These are phyloP conservation scores for Suhomyces yuchorum DNA, from an alignment of 1,139 yeast species.

Conservation along the genomic window DNA sequence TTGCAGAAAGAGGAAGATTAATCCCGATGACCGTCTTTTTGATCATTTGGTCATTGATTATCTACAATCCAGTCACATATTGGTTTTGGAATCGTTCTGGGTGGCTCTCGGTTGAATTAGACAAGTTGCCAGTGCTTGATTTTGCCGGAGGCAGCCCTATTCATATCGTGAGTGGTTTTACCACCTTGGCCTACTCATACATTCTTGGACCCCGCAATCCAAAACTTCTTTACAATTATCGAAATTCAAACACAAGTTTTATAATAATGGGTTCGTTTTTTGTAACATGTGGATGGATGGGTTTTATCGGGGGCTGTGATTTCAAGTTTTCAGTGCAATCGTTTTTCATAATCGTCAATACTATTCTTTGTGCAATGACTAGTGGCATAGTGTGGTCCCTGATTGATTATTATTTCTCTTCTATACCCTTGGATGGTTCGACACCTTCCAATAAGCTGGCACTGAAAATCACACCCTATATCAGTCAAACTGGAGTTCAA, in stretches of 20 bases:
- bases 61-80: conserved; percentile 65
- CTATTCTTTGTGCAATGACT: conserved; percentile 37
- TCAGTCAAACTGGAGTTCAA: conserved; percentile 25
- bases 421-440: conserved; percentile 38
- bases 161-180: conserved; percentile 63
- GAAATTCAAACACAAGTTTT: conserved; percentile 40
- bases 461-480: conserved; percentile 2
- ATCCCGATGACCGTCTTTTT: conserved; percentile 55
- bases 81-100: conserved; percentile 68
- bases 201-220: conserved; percentile 57
- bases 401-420: conserved; percentile 44
- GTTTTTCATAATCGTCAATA: conserved; percentile 37
- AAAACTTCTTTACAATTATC: conserved; percentile 38
- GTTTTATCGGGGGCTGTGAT: conserved; percentile 50
- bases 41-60: conserved; percentile 56
- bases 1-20: conserved; percentile 60
- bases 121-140: conserved; percentile 53
- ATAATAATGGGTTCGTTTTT: conserved; percentile 57
- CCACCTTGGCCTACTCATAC: conserved; percentile 60
- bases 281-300: conserved; percentile 46
- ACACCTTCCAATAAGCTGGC: neutral
- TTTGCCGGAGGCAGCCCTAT: conserved; percentile 69
- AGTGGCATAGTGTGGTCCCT: conserved; percentile 43
- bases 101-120: conserved; percentile 50
- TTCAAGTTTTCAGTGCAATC: conserved; percentile 39